Evolutionary conservation across 495 filamentous ascomycete species (phyloP), one percentile per base, ranked within the genome.

Genomic region (Cercophora samala): DNA sequence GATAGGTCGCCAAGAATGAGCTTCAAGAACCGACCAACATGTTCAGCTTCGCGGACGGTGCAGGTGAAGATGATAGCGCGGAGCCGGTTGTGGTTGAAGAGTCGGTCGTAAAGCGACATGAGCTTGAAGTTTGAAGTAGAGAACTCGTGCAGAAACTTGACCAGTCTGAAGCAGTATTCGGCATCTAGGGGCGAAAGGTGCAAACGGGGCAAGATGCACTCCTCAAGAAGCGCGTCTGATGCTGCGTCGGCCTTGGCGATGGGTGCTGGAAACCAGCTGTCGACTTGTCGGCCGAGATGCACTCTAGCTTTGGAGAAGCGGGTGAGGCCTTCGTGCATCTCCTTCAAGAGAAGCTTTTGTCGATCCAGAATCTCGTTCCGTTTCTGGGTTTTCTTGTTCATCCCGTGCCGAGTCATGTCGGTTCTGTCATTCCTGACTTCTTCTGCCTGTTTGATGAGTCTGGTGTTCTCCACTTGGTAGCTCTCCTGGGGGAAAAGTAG

Each of bases 91-190:
- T 93, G 86, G 64, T 87, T 87, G 79, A 99, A 93, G 13, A 99
- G 81, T 24, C 88, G 88, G 66, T 94, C 91, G 70, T 96, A 88
- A 13, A 98, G 78, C 46, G 89, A 89, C 73, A 93, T 87, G 6
- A 93, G 93, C 66, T 91, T 87, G 80, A 99, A 97, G 65, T 93
- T 92, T 1, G 91, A 88, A 1, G 92, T 88, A 6, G 91, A 91
- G 58, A 87, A 86, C 54, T 85, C 85, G 77, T 99, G 96, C 32
- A 98, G 84, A 68, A 90, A 92, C 66, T 89, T 90, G 68, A 98
- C 80, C 81, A 98, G 88, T 70, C 86, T 86, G 76, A 93, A 95
- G 63, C 86, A 88, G 76, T 91, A 99, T 61, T 93, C 89, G 4
- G 94, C 90, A 73, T 99, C 96, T 26, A 90, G 80, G 3, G 91